Conservation (phyloP, 768 basidiomycete genomes). For the Trametes elegans region DNA sequence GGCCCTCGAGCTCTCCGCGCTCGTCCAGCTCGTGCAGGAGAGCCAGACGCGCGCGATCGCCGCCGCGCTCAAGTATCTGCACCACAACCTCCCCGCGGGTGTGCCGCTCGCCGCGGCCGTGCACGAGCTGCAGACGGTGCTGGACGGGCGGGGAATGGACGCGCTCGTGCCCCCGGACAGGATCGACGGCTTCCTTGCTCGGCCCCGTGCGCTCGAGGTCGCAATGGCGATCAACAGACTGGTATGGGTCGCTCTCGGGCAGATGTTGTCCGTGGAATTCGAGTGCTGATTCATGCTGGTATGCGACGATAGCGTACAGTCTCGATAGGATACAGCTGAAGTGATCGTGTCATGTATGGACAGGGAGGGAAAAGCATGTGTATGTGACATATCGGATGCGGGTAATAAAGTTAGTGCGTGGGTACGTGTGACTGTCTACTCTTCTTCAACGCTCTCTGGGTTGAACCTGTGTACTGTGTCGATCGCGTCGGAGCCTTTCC, state of each 20-base stretch:
- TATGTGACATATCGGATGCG: neutral
- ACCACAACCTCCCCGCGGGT: neutral
- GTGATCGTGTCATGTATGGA: neutral
- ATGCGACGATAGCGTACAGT: constrained; percentile 5
- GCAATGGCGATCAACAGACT: constrained; percentile 23
- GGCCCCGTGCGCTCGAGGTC: constrained; percentile 12
- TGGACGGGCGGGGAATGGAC: constrained; percentile 8
- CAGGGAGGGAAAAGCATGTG: neutral
- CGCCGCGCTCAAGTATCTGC: constrained; percentile 1
- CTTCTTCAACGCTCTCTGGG: constrained; percentile 15
- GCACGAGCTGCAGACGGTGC: neutral
- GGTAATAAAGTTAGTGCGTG: neutral
- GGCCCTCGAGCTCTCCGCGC: constrained; percentile 17
- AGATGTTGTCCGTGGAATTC: neutral
- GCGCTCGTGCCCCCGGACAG: constrained; percentile 4
- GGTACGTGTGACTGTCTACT: neutral
- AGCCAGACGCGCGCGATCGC: constrained; percentile 21
- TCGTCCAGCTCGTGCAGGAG: constrained; percentile 15
- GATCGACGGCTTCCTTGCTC: constrained; percentile 18
- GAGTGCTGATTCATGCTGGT: neutral
- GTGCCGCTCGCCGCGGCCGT: neutral
- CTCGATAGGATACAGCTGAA: constrained; percentile 6
- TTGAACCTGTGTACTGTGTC: constrained; percentile 75
- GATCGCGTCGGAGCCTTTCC: constrained; percentile 75
- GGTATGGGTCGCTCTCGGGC: neutral